A percentile compares a stretch with the other conserved stretches of the same genome.
These are phyloP conservation scores for Helianthus annuus DNA, from an alignment of 129 eudicot genomes.

Conservation along the genomic window HanXRQr2.0-SUNRISE NC_035433.2:12355233-12355732, in stretches of 20 bases:
- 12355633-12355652: no score
- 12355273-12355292: slow-evolving; percentile 11
- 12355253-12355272: slow-evolving; percentile 19
- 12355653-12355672: no score
- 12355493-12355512: slow-evolving; percentile 7
- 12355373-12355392: slow-evolving; percentile 17
- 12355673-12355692: no score
- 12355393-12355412: not conserved
- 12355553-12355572: no score
- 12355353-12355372: not conserved
- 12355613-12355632: no score
- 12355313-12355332: not conserved
- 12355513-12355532: not conserved
- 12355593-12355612: no score
- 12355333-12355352: not conserved
- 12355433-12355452: not conserved
- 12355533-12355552: no score
- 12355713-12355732: no score
- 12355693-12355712: no score
- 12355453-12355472: not conserved
- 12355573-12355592: no score
- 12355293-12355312: not conserved
- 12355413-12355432: not conserved
- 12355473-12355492: not conserved
- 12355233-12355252: not conserved